Percentiles rank a stretch among this genome's conserved stretches.
Evolutionary conservation across 177 flowering plant genomes (phyloP).

Genomic region (Telopea speciosissima): DNA sequence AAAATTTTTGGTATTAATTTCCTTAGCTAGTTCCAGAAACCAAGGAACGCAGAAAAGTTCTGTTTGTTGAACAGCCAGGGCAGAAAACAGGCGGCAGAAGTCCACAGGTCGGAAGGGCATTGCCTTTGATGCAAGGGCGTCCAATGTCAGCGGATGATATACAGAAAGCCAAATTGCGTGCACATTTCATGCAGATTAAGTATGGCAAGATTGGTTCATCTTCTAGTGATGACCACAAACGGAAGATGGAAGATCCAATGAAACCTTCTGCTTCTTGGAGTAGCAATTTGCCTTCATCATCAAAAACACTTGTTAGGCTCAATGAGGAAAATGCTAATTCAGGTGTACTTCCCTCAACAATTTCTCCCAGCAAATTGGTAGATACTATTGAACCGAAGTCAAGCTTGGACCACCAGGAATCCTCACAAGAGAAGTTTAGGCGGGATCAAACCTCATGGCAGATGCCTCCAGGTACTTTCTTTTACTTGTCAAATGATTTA

Average conservation of each 20-base stretch:
- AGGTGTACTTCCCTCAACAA: slow-evolving; percentile 15
- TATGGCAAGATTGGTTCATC: slow-evolving; percentile 45
- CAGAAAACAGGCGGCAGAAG: slow-evolving; percentile 47
- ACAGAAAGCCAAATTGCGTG: slow-evolving; percentile 95
- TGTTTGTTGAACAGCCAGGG: slow-evolving; percentile 83
- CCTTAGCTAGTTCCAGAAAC: slow-evolving; percentile 65
- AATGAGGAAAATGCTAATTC: slow-evolving; percentile 38
- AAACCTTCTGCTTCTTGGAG: slow-evolving; percentile 25
- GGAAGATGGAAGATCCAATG: slow-evolving; percentile 29
- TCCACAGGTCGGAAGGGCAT: slow-evolving; percentile 41
- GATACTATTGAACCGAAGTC: slow-evolving; percentile 20
- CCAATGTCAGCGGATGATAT: slow-evolving; percentile 98
- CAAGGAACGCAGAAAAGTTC: slow-evolving; percentile 78
- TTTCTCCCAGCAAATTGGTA: slow-evolving; percentile 22
- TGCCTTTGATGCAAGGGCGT: slow-evolving; percentile 52
- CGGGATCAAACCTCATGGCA: slow-evolving; percentile 64
- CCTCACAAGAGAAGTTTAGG: slow-evolving; percentile 40
- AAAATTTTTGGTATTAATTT: slow-evolving; percentile 12
- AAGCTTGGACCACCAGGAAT: slow-evolving; percentile 28
- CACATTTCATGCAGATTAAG: slow-evolving; percentile 71
- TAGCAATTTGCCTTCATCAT: slow-evolving; percentile 13
- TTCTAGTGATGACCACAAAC: slow-evolving; percentile 27
- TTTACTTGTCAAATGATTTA: neutral
- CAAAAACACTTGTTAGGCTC: slow-evolving; percentile 24
- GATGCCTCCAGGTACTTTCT: slow-evolving; percentile 71